Conservation (phyloP, 352 stramenopile species). For the Pythium aphanidermatum region DNA sequence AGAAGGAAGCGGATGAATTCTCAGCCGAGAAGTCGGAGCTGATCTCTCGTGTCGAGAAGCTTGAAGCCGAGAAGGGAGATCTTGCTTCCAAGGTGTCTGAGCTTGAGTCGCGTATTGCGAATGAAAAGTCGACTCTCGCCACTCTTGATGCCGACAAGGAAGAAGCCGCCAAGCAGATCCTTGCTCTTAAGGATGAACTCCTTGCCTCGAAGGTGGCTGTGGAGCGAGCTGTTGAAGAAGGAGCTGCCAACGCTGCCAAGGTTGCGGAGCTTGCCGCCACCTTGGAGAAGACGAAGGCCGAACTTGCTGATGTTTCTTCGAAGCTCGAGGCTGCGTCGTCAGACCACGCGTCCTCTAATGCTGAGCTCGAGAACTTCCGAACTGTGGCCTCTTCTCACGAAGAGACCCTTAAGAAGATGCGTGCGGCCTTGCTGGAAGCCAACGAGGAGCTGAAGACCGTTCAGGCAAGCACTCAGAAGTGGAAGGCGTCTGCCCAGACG, state of each 20-base stretch:
- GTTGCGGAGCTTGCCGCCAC: slow-evolving; percentile 30
- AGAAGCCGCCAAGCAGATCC: slow-evolving; percentile 24
- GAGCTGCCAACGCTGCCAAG: slow-evolving; percentile 21
- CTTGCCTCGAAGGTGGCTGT: slow-evolving; percentile 31
- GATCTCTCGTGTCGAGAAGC: slow-evolving; percentile 4
- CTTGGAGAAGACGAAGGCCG: slow-evolving; percentile 26
- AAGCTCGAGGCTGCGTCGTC: slow-evolving; percentile 29
- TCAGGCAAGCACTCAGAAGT: slow-evolving; percentile 56
- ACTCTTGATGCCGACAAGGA: slow-evolving; percentile 33
- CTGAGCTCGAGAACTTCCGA: slow-evolving; percentile 38
- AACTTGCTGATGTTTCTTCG: slow-evolving; percentile 26
- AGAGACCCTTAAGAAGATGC: slow-evolving; percentile 66
- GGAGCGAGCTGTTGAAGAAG: slow-evolving; percentile 29
- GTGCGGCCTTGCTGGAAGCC: slow-evolving; percentile 49
- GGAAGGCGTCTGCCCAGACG: slow-evolving; percentile 59
- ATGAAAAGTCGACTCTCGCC: slow-evolving; percentile 23
- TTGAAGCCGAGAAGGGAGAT: slow-evolving; percentile 25
- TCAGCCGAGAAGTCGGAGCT: slow-evolving; percentile 19
- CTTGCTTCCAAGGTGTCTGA: slow-evolving; percentile 16
- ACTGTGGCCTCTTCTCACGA: slow-evolving; percentile 38
- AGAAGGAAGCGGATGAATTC: slow-evolving; percentile 19
- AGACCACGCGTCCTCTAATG: slow-evolving; percentile 23
- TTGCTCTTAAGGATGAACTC: slow-evolving; percentile 50
- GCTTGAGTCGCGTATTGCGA: slow-evolving; percentile 14
- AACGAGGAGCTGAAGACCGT: slow-evolving; percentile 79